A percentile compares a stretch with the other conserved stretches of the same genome.
These are phyloP conservation scores for Fusarium agapanthi DNA, from an alignment of 2,329 filamentous ascomycete species.

Conservation along the genomic window DNA sequence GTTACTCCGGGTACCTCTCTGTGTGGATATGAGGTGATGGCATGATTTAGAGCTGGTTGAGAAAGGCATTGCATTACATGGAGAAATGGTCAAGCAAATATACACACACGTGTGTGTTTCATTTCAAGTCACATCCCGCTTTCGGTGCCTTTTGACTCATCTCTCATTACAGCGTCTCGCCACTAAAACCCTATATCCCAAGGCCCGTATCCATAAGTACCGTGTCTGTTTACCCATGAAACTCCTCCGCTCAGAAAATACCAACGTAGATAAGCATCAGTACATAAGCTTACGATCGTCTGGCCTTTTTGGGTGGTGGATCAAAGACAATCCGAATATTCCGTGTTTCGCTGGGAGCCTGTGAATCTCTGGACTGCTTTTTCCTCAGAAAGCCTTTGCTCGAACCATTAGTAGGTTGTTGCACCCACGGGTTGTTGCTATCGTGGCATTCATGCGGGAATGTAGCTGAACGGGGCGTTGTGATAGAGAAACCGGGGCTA, in stretches of 20 bases:
- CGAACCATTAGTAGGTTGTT: conserved; percentile 5
- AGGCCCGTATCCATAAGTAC: neutral
- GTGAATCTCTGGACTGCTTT: conserved; percentile 37
- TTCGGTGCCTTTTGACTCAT: neutral
- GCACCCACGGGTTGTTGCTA: conserved; percentile 32
- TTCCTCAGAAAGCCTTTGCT: conserved; percentile 31
- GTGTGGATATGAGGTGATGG: conserved; percentile 6
- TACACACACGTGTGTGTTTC: conserved; percentile 17
- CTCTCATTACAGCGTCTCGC: neutral
- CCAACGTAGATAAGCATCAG: neutral
- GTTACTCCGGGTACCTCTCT: conserved; percentile 22
- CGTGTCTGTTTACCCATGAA: neutral
- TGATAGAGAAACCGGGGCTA: conserved; percentile 35
- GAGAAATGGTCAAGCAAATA: conserved; percentile 22
- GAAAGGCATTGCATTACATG: conserved; percentile 15
- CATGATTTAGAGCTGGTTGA: conserved; percentile 20
- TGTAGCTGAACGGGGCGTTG: conserved; percentile 27
- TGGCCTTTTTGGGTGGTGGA: conserved; percentile 46
- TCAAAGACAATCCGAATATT: conserved; percentile 52
- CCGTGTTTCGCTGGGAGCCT: conserved; percentile 48
- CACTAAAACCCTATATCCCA: neutral
- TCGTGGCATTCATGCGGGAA: conserved; percentile 18
- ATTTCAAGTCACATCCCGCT: neutral
- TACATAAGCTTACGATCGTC: neutral
- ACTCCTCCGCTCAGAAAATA: conserved; percentile 10